Conservation (phyloP, 148 eudicot genomes). For the Rhododendron mucronatum region DNA sequence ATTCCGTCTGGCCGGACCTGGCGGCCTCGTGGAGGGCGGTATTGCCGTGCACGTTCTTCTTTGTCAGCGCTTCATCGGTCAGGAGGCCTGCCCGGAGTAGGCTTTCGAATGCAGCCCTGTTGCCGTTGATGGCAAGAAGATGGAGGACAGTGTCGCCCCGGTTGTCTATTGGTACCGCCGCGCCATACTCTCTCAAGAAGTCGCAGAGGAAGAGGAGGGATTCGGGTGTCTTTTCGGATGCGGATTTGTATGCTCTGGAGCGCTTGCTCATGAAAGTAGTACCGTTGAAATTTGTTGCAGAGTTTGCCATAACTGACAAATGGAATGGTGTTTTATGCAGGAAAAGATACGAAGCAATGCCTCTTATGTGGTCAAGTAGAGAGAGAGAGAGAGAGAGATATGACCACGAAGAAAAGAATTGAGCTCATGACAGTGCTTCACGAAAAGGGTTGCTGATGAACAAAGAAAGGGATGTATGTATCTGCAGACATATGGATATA, state of each 20-base stretch:
- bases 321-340: no score
- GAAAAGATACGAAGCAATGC: no score
- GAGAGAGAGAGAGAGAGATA: no score
- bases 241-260: neutral
- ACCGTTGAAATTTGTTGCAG: neutral
- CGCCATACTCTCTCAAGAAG: neutral
- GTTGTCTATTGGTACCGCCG: neutral
- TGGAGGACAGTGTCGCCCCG: neutral
- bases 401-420: no score
- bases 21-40: conserved; percentile 9
- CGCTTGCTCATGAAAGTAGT: neutral
- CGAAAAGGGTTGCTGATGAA: no score
- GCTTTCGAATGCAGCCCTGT: neutral
- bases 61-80: neutral
- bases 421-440: no score
- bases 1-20: neutral
- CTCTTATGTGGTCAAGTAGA: no score
- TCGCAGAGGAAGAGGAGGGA: neutral
- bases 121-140: neutral
- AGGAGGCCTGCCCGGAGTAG: neutral
- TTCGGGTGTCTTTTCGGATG: neutral
- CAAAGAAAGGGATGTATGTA: no score
- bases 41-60: neutral
- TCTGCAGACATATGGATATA: no score
- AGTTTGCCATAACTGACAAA: neutral